Evolutionary conservation across 148 eudicot species (phyloP).

Genomic region (Chenopodium berlandieri): DNA sequence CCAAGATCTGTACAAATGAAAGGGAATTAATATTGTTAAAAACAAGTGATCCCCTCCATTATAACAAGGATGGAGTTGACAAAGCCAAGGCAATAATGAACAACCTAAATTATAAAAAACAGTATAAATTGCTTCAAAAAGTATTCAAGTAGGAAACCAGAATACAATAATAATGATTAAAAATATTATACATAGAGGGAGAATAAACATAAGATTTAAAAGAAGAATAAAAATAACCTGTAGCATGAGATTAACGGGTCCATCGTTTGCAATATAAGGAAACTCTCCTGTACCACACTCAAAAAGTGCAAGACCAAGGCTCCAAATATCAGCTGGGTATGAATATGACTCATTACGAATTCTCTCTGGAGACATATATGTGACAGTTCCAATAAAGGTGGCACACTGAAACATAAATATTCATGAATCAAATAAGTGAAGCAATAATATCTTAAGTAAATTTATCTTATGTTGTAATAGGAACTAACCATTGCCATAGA

Average conservation of each 20-base stretch:
- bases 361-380: constrained; percentile 98
- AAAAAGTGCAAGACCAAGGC: constrained; percentile 96
- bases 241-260: constrained; percentile 94
- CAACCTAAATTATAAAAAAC: not conserved
- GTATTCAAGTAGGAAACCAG: not conserved
- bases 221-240: constrained; percentile 46
- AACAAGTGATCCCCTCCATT: not conserved
- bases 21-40: not conserved
- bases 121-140: not conserved
- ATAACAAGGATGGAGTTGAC: not conserved
- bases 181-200: not conserved
- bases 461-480: not conserved
- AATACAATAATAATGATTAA: not conserved
- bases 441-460: not conserved
- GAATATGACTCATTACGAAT: constrained; percentile 92
- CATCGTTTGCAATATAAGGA: constrained; percentile 78
- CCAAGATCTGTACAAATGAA: constrained; percentile 58
- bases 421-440: not conserved
- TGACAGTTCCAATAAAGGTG: constrained; percentile 96
- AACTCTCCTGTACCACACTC: constrained; percentile 97
- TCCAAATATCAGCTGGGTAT: constrained; percentile 99
- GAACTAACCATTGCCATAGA: constrained; percentile 91
- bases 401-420: constrained; percentile 65
- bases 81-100: not conserved
- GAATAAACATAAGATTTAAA: not conserved